Conservation (phyloP, 2,329 filamentous ascomycete species). For the Graphium sp. region DNA sequence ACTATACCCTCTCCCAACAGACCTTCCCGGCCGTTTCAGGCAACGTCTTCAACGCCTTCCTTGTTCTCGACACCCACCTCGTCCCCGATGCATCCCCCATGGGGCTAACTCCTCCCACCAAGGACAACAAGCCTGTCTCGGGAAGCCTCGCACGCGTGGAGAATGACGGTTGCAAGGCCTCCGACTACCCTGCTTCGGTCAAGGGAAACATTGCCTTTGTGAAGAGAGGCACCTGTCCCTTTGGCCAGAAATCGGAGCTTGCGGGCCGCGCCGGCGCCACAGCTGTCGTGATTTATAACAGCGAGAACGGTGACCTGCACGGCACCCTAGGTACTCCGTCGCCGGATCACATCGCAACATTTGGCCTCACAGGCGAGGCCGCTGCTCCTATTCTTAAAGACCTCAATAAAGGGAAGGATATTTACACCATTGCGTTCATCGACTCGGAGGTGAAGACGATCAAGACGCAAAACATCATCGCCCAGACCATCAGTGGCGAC, state of each 20-base stretch:
- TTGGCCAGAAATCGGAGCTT: conserved; percentile 51
- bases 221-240: conserved; percentile 51
- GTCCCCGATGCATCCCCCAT: conserved; percentile 38
- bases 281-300: conserved; percentile 62
- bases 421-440: conserved; percentile 42
- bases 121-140: conserved; percentile 38
- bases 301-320: conserved; percentile 40
- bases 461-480: conserved; percentile 41
- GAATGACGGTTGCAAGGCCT: conserved; percentile 44
- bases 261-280: conserved; percentile 54
- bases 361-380: conserved; percentile 44
- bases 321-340: conserved; percentile 52
- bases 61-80: conserved; percentile 35
- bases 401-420: conserved; percentile 28
- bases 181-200: conserved; percentile 44
- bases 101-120: conserved; percentile 50
- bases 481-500: conserved; percentile 43
- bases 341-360: conserved; percentile 46
- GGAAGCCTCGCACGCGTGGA: conserved; percentile 42
- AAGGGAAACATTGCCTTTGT: conserved; percentile 54
- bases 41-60: conserved; percentile 38
- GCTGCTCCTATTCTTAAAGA: conserved; percentile 37
- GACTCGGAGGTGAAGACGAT: conserved; percentile 37
- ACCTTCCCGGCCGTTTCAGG: conserved; percentile 45
- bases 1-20: conserved; percentile 48